A percentile compares a stretch with the other conserved stretches of the same genome.
phyloP scores from a whole-genome alignment of 495 filamentous ascomycete genomes.

The Beverwykella pulmonaria region DNA sequence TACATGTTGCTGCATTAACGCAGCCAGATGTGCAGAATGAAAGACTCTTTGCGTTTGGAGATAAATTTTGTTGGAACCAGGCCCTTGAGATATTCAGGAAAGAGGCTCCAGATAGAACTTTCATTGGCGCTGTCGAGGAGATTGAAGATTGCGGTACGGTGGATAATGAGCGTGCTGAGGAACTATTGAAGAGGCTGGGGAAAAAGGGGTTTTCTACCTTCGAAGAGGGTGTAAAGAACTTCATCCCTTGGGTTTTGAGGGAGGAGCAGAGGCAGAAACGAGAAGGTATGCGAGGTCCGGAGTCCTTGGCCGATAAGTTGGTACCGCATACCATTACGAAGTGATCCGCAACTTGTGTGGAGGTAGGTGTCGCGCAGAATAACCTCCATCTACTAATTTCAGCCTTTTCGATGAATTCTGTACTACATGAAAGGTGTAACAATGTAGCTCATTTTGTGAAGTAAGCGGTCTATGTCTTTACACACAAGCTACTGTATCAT shows the following conservation, averaged over 20 bases:
- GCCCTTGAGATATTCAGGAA: constrained; percentile 24
- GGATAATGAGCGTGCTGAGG: not conserved
- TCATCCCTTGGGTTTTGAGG: constrained; percentile 4
- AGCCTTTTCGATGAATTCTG: too few species aligned
- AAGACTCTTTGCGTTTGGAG: constrained; percentile 26
- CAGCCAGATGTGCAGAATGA: constrained; percentile 24
- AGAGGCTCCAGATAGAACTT: constrained; percentile 9
- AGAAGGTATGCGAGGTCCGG: not conserved
- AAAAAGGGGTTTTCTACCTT: constrained; percentile 13
- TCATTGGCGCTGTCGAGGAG: constrained; percentile 19
- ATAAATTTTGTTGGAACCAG: constrained; percentile 14
- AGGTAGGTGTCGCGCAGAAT: too few species aligned
- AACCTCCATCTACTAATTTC: too few species aligned
- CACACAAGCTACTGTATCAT: too few species aligned
- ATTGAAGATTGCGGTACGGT: constrained; percentile 8
- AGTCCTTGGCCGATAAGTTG: not conserved
- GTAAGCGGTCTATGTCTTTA: too few species aligned
- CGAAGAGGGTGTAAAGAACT: constrained; percentile 18
- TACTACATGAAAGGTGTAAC: too few species aligned
- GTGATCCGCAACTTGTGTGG: too few species aligned
- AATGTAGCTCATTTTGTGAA: too few species aligned
- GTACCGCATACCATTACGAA: too few species aligned
- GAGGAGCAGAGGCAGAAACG: constrained; percentile 7
- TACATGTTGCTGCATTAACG: constrained; percentile 32
- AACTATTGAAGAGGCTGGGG: constrained; percentile 21